Evolutionary conservation across 2,329 filamentous ascomycete genomes (phyloP).

Genomic region (Microdochium bolleyi): DNA sequence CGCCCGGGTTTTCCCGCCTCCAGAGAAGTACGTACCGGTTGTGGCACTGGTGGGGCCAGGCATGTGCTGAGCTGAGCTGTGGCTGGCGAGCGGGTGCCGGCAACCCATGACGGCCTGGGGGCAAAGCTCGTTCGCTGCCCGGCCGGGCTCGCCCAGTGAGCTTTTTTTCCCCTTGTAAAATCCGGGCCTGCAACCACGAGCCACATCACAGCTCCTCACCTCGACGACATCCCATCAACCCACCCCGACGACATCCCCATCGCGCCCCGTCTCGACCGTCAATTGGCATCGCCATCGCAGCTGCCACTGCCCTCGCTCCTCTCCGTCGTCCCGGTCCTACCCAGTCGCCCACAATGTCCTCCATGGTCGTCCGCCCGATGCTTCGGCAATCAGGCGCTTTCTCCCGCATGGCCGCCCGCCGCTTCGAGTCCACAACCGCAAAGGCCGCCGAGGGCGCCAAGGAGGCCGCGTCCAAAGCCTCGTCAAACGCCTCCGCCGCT

Average conservation of each 20-base stretch:
- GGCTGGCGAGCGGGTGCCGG: not conserved
- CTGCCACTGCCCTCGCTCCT: not conserved
- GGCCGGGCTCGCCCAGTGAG: not conserved
- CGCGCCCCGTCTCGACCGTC: not conserved
- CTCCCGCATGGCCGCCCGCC: conserved; percentile 38
- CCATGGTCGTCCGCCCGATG: conserved; percentile 18
- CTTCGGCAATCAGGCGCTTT: conserved; percentile 26
- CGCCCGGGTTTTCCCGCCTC: not conserved
- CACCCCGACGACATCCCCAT: not conserved
- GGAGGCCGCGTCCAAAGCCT: conserved; percentile 9
- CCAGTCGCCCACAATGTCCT: not conserved
- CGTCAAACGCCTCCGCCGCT: conserved; percentile 14
- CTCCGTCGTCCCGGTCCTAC: not conserved
- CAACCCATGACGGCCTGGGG: not conserved
- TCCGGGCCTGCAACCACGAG: not conserved
- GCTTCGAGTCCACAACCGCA: conserved; percentile 51
- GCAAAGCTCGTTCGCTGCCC: not conserved
- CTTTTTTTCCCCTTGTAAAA: not conserved
- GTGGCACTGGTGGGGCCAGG: not conserved
- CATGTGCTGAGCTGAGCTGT: not conserved
- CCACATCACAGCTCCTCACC: not conserved
- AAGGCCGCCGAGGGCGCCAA: conserved; percentile 36
- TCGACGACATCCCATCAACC: not conserved
- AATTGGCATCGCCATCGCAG: not conserved
- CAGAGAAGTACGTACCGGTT: not conserved